Base-by-base conservation (phyloP, 148 eudicot species). In the Silene latifolia region DNA sequence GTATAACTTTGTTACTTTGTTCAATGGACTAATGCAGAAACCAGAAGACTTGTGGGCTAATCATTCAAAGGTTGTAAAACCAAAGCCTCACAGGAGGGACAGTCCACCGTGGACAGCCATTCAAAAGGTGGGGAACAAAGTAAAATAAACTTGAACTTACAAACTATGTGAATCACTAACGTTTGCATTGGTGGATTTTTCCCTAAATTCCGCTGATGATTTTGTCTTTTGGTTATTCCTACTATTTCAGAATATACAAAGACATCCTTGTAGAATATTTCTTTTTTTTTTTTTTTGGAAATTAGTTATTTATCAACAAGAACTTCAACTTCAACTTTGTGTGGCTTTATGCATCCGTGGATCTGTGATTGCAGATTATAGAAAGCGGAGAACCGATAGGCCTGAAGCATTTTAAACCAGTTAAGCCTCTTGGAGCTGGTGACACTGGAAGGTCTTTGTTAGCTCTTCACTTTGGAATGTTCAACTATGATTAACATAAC, bases 1-100 rank as follows among this genome's bases (percentile, higher is more conserved):
- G 51, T 72, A 68, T 70, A 18, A 75, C 53, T 57, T 53, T 70
- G 4, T 48, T n/a, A 20, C 19, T 67, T 24, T 56, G 56, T 71
- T 74, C 39, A 48, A 24, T 67, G 72, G 17, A 6, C 63, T 1
- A 67, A 3, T 85, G 73, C 89, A 96, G 98, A 92, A 89, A 90
- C 98, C 98, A 35, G 98, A 96, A 77, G 99, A 92, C 74, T 79
- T 96, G 74, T 92, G 98, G 99, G 80, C 77, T 29, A 96, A 92
- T 68, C 98, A 96, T 80, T 96, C 99, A 10, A 96, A 96, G 78
- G 78, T 83, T 62, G 98, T 92, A 72, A 91, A 78, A 71, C 91
- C 99, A 46, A 96, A 96, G 87, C 99, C 99, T 63, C 99, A 96
- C 69, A 87, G 91, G 80, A 90, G 68, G 82, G 90, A 87, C 69